These are phyloP conservation scores for Xylaria digitata DNA, from an alignment of 2,329 filamentous ascomycete species.

Conservation along the genomic window DNA sequence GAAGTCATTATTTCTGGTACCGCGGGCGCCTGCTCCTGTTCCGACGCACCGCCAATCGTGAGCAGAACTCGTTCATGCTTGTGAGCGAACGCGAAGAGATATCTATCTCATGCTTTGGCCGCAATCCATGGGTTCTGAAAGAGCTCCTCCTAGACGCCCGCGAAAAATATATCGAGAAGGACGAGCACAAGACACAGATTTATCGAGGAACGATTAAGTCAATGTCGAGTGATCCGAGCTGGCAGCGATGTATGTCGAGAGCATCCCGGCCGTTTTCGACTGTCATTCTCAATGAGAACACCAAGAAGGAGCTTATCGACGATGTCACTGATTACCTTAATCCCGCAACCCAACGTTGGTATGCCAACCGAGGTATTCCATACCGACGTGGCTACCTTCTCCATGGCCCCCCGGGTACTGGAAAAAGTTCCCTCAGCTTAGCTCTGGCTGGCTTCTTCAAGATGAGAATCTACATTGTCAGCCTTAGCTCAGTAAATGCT, in stretches of 20 bases:
- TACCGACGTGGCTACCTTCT: slow-evolving; percentile 87
- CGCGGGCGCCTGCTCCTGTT: slow-evolving; percentile 68
- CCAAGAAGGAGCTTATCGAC: slow-evolving; percentile 68
- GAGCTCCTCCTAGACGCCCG: slow-evolving; percentile 70
- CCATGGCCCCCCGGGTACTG: slow-evolving; percentile 82
- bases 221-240: slow-evolving; percentile 58
- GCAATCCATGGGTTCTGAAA: slow-evolving; percentile 70
- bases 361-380: slow-evolving; percentile 83
- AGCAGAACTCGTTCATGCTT: slow-evolving; percentile 54
- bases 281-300: slow-evolving; percentile 70
- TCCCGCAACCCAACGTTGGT: slow-evolving; percentile 77
- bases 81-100: slow-evolving; percentile 69
- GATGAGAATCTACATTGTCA: slow-evolving; percentile 78
- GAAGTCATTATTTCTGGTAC: slow-evolving; percentile 77
- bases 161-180: slow-evolving; percentile 64
- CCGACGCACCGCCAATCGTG: slow-evolving; percentile 61
- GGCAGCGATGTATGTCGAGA: slow-evolving; percentile 72
- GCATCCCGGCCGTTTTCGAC: slow-evolving; percentile 71
- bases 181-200: slow-evolving; percentile 72
- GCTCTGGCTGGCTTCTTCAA: slow-evolving; percentile 77
- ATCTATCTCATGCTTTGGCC: slow-evolving; percentile 70
- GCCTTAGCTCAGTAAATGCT: slow-evolving; percentile 69
- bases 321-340: slow-evolving; percentile 73
- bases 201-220: slow-evolving; percentile 66
- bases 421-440: slow-evolving; percentile 78